Evolutionary conservation across 225 moss, liverwort and hornwort species (phyloP), one percentile per base, ranked within the genome.

Genomic region (Bryoerythrophyllum caledonicum): DNA sequence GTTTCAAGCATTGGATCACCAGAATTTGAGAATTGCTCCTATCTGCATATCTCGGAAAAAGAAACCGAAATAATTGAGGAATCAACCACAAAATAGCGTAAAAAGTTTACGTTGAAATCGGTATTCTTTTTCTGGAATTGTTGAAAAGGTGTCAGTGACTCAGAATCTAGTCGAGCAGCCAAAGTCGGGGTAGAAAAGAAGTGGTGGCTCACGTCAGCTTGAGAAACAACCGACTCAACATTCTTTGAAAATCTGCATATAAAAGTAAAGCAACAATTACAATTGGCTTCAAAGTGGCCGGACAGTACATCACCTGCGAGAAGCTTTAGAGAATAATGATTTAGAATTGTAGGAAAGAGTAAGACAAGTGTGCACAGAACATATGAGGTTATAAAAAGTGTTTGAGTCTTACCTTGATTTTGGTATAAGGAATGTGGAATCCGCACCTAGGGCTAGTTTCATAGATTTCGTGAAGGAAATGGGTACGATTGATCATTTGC

Each of bases 131-230:
- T 72, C 34, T 73, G 77, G 63, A 82, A 69, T 38, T 82, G 77
- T 68, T 82, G 73, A 74, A 82, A 82, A 8, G 82, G 82, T 63
- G 77, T 82, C 20, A 74, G 44, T 8, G 77, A 69, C 14, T 48
- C 77, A 41, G 68, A 82, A 30, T 44, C 62, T 57, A 57, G 3
- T 2, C 46, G 53, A 2, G 28, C 41, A 16, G 55, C 10, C 16
- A 57, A 20, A 58, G 14, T 43, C 16, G 6, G 43, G 16, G 11
- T 57, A 12, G 11, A 57, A 41, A 30, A 16, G 21, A 30, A 30
- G 40, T 57, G 55, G 27, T 10, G 25, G 37, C 68, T 60, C 51
- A 76, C 68, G 49, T 68, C 68, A n/a, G 38, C 19, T 0, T 38
- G 49, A 48, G 49, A 23, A 60, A 38, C 35, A 27, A 35, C 60